phyloP scores from a whole-genome alignment of 768 basidiomycete genomes.

The Auriscalpium orientale region DNA sequence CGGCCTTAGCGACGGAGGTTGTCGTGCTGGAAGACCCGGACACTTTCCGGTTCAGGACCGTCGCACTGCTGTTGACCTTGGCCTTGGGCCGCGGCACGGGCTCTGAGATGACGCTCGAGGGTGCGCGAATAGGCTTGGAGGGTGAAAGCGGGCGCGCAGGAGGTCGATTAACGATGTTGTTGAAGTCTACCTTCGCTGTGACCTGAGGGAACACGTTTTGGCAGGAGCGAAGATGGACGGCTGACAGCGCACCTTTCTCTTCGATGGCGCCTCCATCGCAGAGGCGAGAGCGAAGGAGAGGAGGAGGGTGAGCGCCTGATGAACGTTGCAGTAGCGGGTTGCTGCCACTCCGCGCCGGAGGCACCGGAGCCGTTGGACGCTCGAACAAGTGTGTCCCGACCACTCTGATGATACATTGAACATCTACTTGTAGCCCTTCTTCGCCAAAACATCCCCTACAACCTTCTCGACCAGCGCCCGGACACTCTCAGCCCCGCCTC shows the following conservation, averaged over 20 bases:
- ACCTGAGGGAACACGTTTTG: slow-evolving; percentile 31
- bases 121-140: slow-evolving; percentile 21
- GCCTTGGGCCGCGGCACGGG: slow-evolving; percentile 40
- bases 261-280: slow-evolving; percentile 6
- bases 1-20: slow-evolving; percentile 16
- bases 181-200: slow-evolving; percentile 43
- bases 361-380: background rate
- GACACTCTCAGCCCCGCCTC: slow-evolving; percentile 41
- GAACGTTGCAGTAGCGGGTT: background rate
- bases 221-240: background rate
- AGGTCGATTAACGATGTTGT: slow-evolving; percentile 22
- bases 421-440: slow-evolving; percentile 30
- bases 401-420: background rate
- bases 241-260: slow-evolving; percentile 10
- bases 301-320: background rate
- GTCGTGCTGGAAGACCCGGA: slow-evolving; percentile 19
- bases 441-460: slow-evolving; percentile 46
- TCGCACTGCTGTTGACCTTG: slow-evolving; percentile 52
- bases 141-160: slow-evolving; percentile 45
- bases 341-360: background rate
- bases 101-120: slow-evolving; percentile 13
- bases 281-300: background rate
- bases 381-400: background rate
- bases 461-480: slow-evolving; percentile 46
- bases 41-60: slow-evolving; percentile 18